These are phyloP conservation scores for Pseudotsuga menziesii DNA, from an alignment of 75 land plant species.

Conservation along the genomic window DNA sequence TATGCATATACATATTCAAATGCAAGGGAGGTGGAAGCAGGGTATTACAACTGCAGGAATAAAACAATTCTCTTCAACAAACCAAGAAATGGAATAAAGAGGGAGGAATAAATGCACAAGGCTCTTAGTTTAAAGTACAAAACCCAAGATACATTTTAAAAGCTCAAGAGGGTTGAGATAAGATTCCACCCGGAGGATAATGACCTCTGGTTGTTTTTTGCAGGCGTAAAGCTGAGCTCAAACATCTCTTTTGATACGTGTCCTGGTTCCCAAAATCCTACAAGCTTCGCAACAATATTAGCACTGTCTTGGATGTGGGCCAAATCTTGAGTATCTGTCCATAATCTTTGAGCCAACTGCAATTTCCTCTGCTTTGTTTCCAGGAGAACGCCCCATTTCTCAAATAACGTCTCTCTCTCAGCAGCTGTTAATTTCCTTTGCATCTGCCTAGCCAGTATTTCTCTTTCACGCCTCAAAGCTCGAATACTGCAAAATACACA, in stretches of 20 bases:
- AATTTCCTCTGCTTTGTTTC: slow-evolving; percentile 52
- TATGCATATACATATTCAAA: no score
- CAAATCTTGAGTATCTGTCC: slow-evolving; percentile 52
- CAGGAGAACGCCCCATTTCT: slow-evolving; percentile 58
- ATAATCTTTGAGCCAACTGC: slow-evolving; percentile 46
- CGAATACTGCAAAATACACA: slow-evolving; percentile 31
- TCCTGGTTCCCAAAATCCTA: slow-evolving; percentile 56
- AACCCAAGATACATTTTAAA: slow-evolving; percentile 6
- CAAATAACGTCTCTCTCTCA: slow-evolving; percentile 47
- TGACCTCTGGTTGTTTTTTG: slow-evolving; percentile 17
- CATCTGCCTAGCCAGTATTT: slow-evolving; percentile 54
- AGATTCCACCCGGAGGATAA: slow-evolving; percentile 23
- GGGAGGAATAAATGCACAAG: neutral
- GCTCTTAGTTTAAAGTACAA: neutral
- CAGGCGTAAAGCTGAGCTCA: slow-evolving; percentile 55
- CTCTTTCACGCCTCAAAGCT: slow-evolving; percentile 61
- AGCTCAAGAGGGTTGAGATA: slow-evolving; percentile 22
- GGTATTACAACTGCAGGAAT: no score
- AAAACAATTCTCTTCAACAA: no score
- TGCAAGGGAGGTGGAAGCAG: no score
- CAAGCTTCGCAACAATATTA: slow-evolving; percentile 50
- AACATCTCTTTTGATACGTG: slow-evolving; percentile 81
- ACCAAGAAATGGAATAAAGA: neutral
- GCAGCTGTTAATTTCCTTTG: slow-evolving; percentile 37
- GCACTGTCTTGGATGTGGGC: slow-evolving; percentile 62